Evolutionary conservation across 164 flowering plant species (phyloP), one percentile per base, ranked within the genome.

Genomic region (Buxus sempervirens): DNA sequence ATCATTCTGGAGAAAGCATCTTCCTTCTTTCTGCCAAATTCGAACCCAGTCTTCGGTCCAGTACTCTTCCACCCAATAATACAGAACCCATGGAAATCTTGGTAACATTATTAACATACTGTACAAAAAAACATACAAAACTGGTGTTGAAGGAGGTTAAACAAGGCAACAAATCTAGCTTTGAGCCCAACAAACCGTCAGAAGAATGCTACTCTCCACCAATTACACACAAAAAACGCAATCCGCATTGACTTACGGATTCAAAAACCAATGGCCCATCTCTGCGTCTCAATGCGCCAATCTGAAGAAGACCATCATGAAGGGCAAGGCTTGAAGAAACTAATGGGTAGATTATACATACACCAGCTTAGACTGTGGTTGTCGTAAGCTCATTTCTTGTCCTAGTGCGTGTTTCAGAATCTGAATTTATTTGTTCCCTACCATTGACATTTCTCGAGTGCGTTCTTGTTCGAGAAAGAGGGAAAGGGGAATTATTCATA

Each of bases 381-480:
- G 93, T 68, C 63, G 82, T 28, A 49, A 86, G 90, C 80, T 89
- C 87, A 57, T 82, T 61, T 60, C 76, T 75, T 42, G 63, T 69
- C 54, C 68, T 72, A 32, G 32, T 70, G 28, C 64, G 77, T 23
- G 71, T 58, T 49, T 69, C 76, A 16, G 82, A 54, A 41, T 72
- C 72, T 23, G 26, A 45, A 54, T 51, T 62, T 49, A 73, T 63
- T 41, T 62, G 49, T 66, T 76, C 82, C 25, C 66, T 63, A 18
- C 67, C 66, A 26, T 72, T 74, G 27, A 65, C 54, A 61, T 76
- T 69, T 63, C 15, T 54, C 8, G 53, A 23, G 42, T 84, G 71
- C 49, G 78, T 71, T 71, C 72, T 81, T 22, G 80, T 63, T 48
- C 73, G 80, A 4, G 70, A 68, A 69, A 59, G 63, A 42, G 82